Evolutionary conservation across 208 protist species (phyloP).

Genomic region (Strigomonas culicis): DNA sequence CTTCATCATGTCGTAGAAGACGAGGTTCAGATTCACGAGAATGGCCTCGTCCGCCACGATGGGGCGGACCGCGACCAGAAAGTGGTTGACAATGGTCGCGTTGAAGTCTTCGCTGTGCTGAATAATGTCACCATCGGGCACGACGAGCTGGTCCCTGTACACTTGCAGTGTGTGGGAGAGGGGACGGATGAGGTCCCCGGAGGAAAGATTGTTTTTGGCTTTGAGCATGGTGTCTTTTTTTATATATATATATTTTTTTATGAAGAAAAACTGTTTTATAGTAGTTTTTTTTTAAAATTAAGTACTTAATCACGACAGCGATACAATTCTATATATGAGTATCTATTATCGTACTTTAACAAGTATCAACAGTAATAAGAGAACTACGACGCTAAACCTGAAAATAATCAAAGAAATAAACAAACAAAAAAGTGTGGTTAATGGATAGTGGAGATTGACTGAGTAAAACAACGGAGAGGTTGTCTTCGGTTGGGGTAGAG

Average conservation of each 20-base stretch:
- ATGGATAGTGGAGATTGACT: too few relatives aligned
- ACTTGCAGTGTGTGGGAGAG: constrained; percentile 35
- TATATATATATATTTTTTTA: neutral
- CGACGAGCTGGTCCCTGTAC: constrained; percentile 33
- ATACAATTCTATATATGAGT: neutral
- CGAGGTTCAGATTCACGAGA: constrained; percentile 59
- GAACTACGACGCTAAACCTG: neutral
- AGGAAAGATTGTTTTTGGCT: constrained; percentile 2
- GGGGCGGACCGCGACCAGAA: constrained; percentile 55
- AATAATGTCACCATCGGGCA: constrained; percentile 41
- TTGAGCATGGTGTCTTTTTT: constrained; percentile 7
- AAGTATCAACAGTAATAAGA: neutral
- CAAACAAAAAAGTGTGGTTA: too few relatives aligned
- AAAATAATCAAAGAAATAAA: constrained; percentile 12
- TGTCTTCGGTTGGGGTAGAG: neutral
- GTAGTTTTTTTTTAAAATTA: constrained; percentile 15
- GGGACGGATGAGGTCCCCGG: constrained; percentile 70
- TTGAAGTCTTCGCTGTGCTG: constrained; percentile 59
- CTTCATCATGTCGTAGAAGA: constrained; percentile 57
- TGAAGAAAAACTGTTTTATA: neutral
- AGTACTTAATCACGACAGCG: neutral
- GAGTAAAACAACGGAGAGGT: too few relatives aligned
- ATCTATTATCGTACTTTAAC: neutral
- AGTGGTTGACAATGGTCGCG: constrained; percentile 73
- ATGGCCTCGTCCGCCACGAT: constrained; percentile 39